These are phyloP conservation scores for Penicillium hordei DNA, from an alignment of 2,329 filamentous ascomycete species.

Conservation along the genomic window DNA sequence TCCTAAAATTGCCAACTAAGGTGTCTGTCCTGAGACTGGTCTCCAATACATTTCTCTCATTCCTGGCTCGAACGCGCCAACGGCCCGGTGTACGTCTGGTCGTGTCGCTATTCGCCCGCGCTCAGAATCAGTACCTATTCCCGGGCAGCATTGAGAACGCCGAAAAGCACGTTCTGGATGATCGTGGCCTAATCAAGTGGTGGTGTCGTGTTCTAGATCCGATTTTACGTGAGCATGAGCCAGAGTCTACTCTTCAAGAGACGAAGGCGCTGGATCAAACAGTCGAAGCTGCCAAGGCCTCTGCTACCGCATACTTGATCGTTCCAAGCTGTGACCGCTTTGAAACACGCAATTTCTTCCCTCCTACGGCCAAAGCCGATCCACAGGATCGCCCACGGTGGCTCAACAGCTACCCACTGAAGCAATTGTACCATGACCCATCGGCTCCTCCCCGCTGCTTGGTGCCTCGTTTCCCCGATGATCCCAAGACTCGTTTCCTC, in stretches of 20 bases:
- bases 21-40: slow-evolving; percentile 70
- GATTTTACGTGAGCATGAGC: slow-evolving; percentile 56
- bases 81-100: slow-evolving; percentile 67
- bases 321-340: slow-evolving; percentile 83
- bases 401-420: slow-evolving; percentile 66
- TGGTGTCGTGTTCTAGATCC: slow-evolving; percentile 89
- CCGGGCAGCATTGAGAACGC: slow-evolving; percentile 83
- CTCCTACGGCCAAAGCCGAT: slow-evolving; percentile 49
- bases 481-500: slow-evolving; percentile 88
- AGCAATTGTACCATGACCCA: slow-evolving; percentile 68
- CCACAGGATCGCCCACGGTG: slow-evolving; percentile 44
- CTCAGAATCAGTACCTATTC: slow-evolving; percentile 93
- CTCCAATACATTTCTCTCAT: slow-evolving; percentile 71
- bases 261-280: slow-evolving; percentile 29
- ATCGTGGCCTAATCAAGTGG: slow-evolving; percentile 88
- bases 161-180: slow-evolving; percentile 87
- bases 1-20: slow-evolving; percentile 60
- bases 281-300: slow-evolving; percentile 34
- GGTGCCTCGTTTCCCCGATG: slow-evolving; percentile 88
- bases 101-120: slow-evolving; percentile 85
- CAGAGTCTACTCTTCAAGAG: slow-evolving; percentile 42
- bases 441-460: slow-evolving; percentile 77
- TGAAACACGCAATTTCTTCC: slow-evolving; percentile 78
- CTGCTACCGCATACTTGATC: slow-evolving; percentile 74
- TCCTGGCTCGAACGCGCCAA: slow-evolving; percentile 67